Percentiles rank a stretch among this genome's conserved stretches.
Evolutionary conservation across 768 basidiomycete species (phyloP).

Genomic region (Boletus speciosus): DNA sequence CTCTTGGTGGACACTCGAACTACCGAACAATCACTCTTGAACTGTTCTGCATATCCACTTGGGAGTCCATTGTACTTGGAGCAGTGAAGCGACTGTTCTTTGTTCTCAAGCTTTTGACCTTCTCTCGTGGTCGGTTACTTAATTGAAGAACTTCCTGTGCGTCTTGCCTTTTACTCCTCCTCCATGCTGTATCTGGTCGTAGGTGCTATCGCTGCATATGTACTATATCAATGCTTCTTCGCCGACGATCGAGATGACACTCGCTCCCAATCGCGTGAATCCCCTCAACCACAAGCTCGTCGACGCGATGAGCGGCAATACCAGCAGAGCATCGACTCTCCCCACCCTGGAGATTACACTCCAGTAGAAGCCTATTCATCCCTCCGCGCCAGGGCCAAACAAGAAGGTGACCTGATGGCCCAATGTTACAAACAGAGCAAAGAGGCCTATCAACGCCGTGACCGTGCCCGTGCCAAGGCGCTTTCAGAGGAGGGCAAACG

Average conservation of each 20-base stretch:
- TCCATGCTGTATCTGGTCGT: constrained; percentile 14
- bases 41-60: background rate
- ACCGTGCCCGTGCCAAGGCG: constrained; percentile 76
- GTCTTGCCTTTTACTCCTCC: background rate
- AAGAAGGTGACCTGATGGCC: constrained; percentile 75
- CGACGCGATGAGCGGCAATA: constrained; percentile 10
- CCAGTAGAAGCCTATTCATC: constrained; percentile 43
- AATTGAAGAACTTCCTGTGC: background rate
- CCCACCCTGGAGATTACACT: background rate
- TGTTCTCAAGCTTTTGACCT: background rate
- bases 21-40: constrained; percentile 1
- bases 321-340: constrained; percentile 1
- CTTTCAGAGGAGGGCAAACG: constrained; percentile 76
- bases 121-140: background rate
- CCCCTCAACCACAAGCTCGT: background rate
- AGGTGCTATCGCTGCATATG: constrained; percentile 10
- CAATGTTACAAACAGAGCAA: constrained; percentile 62
- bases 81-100: background rate
- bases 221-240: constrained; percentile 10
- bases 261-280: background rate
- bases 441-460: constrained; percentile 65
- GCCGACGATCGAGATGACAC: constrained; percentile 4
- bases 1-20: constrained; percentile 7
- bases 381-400: constrained; percentile 70
- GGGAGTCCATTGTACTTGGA: background rate